A percentile compares a stretch with the other conserved stretches of the same genome.
phyloP scores from a whole-genome alignment of 1,284 basidiomycete genomes.

The Cryptococcus maquisensis region DNA sequence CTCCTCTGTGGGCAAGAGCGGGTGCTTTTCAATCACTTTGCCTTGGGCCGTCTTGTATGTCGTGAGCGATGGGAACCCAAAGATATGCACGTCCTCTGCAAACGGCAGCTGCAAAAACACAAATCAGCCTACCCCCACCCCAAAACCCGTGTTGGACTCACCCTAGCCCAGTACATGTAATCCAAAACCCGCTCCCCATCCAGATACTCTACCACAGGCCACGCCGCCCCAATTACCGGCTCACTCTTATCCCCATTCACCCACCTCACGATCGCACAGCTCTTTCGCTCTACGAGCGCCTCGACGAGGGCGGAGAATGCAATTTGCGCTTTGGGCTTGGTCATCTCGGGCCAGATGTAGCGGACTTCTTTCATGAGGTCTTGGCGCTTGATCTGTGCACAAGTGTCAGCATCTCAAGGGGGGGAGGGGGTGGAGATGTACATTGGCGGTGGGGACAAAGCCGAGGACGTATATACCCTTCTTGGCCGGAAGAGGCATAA shows the following conservation, averaged over 20 bases:
- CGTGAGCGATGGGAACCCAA: constrained; percentile 78
- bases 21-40: constrained; percentile 66
- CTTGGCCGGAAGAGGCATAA: constrained; percentile 67
- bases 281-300: constrained; percentile 65
- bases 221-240: background rate
- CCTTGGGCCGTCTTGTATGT: constrained; percentile 72
- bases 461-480: constrained; percentile 84
- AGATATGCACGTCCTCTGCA: constrained; percentile 84
- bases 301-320: constrained; percentile 79
- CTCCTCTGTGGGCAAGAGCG: constrained; percentile 73
- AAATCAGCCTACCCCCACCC: constrained; percentile 1
- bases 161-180: constrained; percentile 76
- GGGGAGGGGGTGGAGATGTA: background rate
- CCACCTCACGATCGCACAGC: constrained; percentile 75
- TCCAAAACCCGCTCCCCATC: constrained; percentile 57
- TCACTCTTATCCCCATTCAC: constrained; percentile 51
- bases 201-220: background rate
- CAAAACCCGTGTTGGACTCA: constrained; percentile 47
- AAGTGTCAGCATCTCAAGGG: background rate
- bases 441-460: constrained; percentile 60
- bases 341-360: constrained; percentile 76
- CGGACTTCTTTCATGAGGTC: constrained; percentile 79
- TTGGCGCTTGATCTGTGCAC: constrained; percentile 68
- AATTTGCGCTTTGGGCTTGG: constrained; percentile 67
- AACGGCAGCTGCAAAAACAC: constrained; percentile 70